Base-by-base conservation (phyloP, 2,329 filamentous ascomycete genomes). In the Paracoccidioides brasiliensis region DNA sequence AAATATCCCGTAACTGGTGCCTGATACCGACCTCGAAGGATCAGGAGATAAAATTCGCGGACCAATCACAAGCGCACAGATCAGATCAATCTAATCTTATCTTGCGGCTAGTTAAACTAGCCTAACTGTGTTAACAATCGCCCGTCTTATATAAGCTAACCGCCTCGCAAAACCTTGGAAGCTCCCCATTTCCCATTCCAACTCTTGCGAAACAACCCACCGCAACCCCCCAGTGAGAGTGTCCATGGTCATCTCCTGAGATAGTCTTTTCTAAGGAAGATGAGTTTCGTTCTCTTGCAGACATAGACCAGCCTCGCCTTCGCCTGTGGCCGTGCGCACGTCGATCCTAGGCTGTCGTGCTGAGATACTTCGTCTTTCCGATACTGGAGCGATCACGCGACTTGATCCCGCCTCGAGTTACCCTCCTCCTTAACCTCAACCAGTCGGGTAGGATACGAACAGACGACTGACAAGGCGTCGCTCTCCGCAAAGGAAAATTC, bases 61-160 rank as follows among this genome's bases (percentile, higher is more conserved):
- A 5, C 15, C 15, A 28, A 44, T 44, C 42, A 10, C 42, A 7
- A 4, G 22, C n/a, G n/a, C 9, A 15, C 45, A 28, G 45, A 49
- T 49, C 64, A 65, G 70, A 49, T 49, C 64, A 65, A 70, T 70
- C 68, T 69, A 69, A 71, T 71, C 69, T 71, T 70, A 71, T 71
- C 69, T 66, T 15, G 52, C 32, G 32, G 10, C 37, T 5, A 50
- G 55, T 57, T 55, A 37, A 49, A 35, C 28, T 45, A 63, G 61
- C 57, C 45, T 54, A 54, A 50, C 55, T 49, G 15, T 14, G 48
- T 9, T 28, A 51, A 15, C 48, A 41, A 30, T 35, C 8, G 32
- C 12, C 30, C 37, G 12, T 38, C 37, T 12, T 38, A 7, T 12
- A 8, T 12, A 7, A 42, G 40, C 6, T 37, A 45, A 45, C 41